These are phyloP conservation scores for Capsicum chinense DNA, from an alignment of 257 asterid genomes.

Conservation along the genomic window DNA sequence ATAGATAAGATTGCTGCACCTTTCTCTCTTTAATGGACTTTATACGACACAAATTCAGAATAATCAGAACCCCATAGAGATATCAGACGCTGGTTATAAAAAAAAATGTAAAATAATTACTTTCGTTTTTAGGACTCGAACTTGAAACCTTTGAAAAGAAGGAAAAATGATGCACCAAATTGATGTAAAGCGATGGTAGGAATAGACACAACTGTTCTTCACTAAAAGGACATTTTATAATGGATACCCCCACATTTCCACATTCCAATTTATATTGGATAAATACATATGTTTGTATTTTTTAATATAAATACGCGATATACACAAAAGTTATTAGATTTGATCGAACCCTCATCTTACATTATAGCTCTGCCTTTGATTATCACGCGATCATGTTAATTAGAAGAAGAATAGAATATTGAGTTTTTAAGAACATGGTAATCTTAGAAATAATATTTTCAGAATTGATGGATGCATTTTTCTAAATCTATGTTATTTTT, in stretches of 20 bases:
- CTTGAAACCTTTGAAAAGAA: neutral
- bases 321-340: no score
- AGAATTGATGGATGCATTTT: no score
- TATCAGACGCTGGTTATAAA: no score
- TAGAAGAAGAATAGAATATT: neutral
- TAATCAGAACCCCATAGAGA: neutral
- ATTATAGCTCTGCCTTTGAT: no score
- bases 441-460: neutral
- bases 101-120: no score
- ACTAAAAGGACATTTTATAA: conserved; percentile 19
- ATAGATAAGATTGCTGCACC: no score
- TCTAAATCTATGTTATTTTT: no score
- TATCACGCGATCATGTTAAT: neutral
- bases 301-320: no score
- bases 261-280: no score
- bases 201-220: neutral
- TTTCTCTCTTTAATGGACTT: no score
- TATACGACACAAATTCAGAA: neutral
- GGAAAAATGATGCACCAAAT: neutral
- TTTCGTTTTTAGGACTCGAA: neutral
- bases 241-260: conserved; percentile 9
- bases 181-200: conserved; percentile 9
- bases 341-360: no score
- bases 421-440: neutral
- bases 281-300: no score